phyloP scores from a whole-genome alignment of 1,284 basidiomycete species.

The Phlebopus sp. region DNA sequence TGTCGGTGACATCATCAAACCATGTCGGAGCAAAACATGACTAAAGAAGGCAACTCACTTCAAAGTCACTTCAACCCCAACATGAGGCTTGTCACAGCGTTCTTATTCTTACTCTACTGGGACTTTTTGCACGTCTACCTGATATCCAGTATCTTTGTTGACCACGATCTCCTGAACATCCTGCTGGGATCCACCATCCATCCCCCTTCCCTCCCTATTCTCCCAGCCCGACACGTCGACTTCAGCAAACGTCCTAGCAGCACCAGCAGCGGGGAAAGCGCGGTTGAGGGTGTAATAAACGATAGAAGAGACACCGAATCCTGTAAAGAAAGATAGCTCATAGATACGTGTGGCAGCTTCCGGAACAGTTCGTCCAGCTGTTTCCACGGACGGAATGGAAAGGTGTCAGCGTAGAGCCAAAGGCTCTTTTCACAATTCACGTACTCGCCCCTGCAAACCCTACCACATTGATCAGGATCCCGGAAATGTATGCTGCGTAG shows the following conservation, averaged over 20 bases:
- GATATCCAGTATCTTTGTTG: background rate
- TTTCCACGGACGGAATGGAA: constrained; percentile 1
- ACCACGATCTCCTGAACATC: background rate
- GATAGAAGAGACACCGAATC: constrained; percentile 66
- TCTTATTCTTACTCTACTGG: no score
- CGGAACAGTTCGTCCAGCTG: constrained; percentile 57
- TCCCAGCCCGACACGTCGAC: constrained; percentile 50
- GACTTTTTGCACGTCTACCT: background rate
- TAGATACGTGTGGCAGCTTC: constrained; percentile 68
- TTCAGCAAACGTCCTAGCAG: constrained; percentile 53
- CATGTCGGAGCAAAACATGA: no score
- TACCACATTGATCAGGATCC: constrained; percentile 81
- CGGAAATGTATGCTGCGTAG: constrained; percentile 68
- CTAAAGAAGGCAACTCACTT: no score
- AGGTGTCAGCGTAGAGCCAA: constrained; percentile 12
- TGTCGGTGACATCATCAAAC: constrained; percentile 30
- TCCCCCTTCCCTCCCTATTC: background rate
- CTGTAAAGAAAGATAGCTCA: constrained; percentile 76
- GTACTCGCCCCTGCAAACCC: constrained; percentile 65
- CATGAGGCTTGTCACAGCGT: no score
- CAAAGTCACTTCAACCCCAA: no score
- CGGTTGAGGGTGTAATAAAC: constrained; percentile 62
- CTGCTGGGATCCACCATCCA: background rate
- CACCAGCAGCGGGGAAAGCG: constrained; percentile 58
- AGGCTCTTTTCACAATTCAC: constrained; percentile 31